Evolutionary conservation across 163 green algal species (phyloP).

Genomic region (Chlamydomonas reinhardtii): DNA sequence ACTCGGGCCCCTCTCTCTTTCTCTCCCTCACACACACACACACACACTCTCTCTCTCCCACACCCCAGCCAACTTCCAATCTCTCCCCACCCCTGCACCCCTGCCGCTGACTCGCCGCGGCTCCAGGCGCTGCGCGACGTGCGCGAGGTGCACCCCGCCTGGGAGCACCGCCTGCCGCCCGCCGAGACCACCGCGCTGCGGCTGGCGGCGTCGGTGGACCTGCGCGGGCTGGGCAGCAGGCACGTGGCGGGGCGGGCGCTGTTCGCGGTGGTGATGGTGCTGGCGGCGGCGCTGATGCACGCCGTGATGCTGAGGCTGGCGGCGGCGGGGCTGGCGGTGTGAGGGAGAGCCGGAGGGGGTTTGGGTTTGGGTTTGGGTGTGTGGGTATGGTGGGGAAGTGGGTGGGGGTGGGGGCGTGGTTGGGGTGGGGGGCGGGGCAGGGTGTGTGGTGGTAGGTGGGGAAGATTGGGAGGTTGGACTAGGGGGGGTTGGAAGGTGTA

Average conservation of each 20-base stretch:
- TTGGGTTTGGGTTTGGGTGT: background rate
- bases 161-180: constrained; percentile 24
- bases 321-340: background rate
- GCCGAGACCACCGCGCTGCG: background rate
- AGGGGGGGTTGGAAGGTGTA: too few species aligned
- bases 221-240: background rate
- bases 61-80: too few species aligned
- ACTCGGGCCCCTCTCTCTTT: too few species aligned
- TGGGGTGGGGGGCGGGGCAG: too few species aligned
- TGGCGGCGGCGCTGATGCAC: constrained; percentile 18
- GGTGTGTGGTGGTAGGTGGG: too few species aligned
- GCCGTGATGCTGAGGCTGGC: constrained; percentile 9
- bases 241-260: constrained; percentile 6
- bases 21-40: too few species aligned
- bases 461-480: too few species aligned
- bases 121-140: constrained; percentile 57
- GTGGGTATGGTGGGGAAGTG: too few species aligned
- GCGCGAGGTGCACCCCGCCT: constrained; percentile 58
- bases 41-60: too few species aligned
- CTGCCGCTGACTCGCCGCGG: background rate
- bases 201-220: background rate
- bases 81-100: background rate
- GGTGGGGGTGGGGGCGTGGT: too few species aligned
- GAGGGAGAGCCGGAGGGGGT: background rate
- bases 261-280: constrained; percentile 28